These are phyloP conservation scores for Taiozyma sp. DNA, from an alignment of 1,139 yeast species.

Conservation along the genomic window DNA sequence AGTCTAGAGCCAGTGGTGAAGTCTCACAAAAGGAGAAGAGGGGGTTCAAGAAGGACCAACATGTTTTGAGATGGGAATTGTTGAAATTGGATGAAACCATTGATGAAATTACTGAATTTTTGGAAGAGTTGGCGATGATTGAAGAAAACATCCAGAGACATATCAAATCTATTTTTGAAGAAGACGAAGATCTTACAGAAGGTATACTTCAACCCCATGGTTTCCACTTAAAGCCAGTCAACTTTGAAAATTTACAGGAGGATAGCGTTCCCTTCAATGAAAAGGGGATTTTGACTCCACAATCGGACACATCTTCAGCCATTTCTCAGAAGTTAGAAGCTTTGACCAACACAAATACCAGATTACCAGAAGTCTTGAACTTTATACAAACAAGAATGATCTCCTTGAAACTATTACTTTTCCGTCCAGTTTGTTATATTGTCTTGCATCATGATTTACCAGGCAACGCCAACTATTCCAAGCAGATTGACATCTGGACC, in stretches of 20 bases:
- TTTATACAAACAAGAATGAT: constrained; percentile 21
- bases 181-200: constrained; percentile 7
- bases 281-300: constrained; percentile 3
- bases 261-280: not conserved
- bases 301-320: constrained; percentile 5
- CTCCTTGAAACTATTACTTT: constrained; percentile 14
- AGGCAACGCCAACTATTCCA: constrained; percentile 7
- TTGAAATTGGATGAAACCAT: constrained; percentile 10
- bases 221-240: constrained; percentile 9
- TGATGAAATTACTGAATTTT: constrained; percentile 6
- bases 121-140: constrained; percentile 17
- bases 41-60: constrained; percentile 9
- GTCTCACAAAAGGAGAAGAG: constrained; percentile 1
- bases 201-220: constrained; percentile 20
- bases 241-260: not conserved
- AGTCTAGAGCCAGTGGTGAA: constrained; percentile 1
- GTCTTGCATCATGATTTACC: constrained; percentile 6
- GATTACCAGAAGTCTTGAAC: constrained; percentile 17
- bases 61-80: constrained; percentile 17
- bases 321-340: not conserved
- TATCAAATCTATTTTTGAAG: constrained; percentile 9
- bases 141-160: constrained; percentile 15
- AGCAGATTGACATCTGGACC: constrained; percentile 3
- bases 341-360: not conserved
- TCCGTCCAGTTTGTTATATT: constrained; percentile 17